These are phyloP conservation scores for Xylariaceae sp. DNA, from an alignment of 2,329 filamentous ascomycete species.

Conservation along the genomic window DNA sequence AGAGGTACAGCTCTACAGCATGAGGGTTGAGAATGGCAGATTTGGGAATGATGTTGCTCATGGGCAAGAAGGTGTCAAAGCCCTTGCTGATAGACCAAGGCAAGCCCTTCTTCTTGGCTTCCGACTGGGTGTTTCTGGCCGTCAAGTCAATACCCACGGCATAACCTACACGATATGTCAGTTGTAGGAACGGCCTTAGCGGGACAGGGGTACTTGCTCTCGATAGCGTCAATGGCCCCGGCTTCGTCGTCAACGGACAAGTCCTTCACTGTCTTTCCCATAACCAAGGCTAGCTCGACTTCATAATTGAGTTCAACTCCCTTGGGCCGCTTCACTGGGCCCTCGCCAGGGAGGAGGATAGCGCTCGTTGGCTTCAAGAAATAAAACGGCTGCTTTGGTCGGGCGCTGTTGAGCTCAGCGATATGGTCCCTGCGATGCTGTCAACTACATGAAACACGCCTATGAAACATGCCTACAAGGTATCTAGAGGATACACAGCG, in stretches of 20 bases:
- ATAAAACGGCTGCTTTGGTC: conserved; percentile 96
- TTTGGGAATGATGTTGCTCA: conserved; percentile 77
- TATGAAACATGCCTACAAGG: not conserved
- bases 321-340: conserved; percentile 73
- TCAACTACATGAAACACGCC: not conserved
- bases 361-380: conserved; percentile 93
- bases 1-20: conserved; percentile 78
- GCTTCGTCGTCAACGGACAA: conserved; percentile 67
- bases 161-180: conserved; percentile 55
- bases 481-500: not conserved
- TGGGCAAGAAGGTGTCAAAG: conserved; percentile 93
- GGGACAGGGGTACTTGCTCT: conserved; percentile 48
- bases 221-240: conserved; percentile 75
- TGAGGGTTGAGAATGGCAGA: conserved; percentile 78
- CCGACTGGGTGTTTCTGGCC: conserved; percentile 87
- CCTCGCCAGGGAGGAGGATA: conserved; percentile 71
- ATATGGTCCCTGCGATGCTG: conserved; percentile 69
- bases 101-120: conserved; percentile 94
- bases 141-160: conserved; percentile 96
- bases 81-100: conserved; percentile 97
- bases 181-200: not conserved
- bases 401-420: conserved; percentile 78
- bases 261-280: conserved; percentile 75
- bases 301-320: conserved; percentile 90
- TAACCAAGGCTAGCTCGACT: conserved; percentile 85